A percentile compares a stretch with the other conserved stretches of the same genome.
These are phyloP conservation scores for Arthromyces matolae DNA, from an alignment of 768 basidiomycete species.

Conservation along the genomic window DNA sequence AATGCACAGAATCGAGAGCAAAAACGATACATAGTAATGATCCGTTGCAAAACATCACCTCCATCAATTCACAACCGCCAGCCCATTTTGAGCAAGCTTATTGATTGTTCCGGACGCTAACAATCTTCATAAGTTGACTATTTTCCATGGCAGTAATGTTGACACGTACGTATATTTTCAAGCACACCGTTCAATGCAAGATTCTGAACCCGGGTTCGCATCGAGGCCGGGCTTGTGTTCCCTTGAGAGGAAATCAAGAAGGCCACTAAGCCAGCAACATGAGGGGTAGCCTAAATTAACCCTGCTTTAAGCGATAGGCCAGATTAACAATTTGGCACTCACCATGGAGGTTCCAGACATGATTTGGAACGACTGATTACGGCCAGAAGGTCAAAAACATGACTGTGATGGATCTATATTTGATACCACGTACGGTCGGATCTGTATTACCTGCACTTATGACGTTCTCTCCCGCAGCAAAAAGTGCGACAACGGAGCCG, in stretches of 20 bases:
- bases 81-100: not conserved
- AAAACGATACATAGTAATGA: too few relatives aligned
- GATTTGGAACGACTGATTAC: not conserved
- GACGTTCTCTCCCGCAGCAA: constrained; percentile 30
- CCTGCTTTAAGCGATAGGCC: not conserved
- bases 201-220: constrained; percentile 2
- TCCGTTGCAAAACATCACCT: too few relatives aligned
- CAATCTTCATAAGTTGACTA: too few relatives aligned
- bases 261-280: constrained; percentile 11
- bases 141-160: too few relatives aligned
- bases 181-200: not conserved
- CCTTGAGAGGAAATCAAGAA: constrained; percentile 6
- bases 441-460: constrained; percentile 21
- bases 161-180: constrained; percentile 5
- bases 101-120: constrained; percentile 2
- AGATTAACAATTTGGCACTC: not conserved
- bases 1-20: too few relatives aligned
- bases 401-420: too few relatives aligned
- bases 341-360: constrained; percentile 16
- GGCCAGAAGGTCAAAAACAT: too few relatives aligned
- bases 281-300: constrained; percentile 9
- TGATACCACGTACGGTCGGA: not conserved
- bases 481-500: constrained; percentile 30
- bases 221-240: constrained; percentile 4
- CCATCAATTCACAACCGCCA: too few relatives aligned